phyloP scores from a whole-genome alignment of 1,284 basidiomycete genomes.

The Termitomyces sp. region DNA sequence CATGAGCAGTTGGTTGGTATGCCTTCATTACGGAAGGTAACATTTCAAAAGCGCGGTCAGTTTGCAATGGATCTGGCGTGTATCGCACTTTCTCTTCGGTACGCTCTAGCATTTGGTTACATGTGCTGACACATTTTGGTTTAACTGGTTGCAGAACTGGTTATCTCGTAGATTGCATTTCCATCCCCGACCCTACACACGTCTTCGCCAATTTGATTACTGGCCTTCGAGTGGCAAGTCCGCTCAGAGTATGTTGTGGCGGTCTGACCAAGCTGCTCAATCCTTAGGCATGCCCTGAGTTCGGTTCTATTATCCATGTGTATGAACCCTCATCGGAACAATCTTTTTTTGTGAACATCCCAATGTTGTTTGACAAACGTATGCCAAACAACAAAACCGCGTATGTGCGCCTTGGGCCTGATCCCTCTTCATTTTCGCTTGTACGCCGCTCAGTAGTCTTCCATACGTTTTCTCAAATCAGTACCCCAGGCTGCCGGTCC shows the following conservation, averaged over 20 bases:
- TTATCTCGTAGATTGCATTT: conserved; percentile 36
- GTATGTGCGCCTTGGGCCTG: conserved; percentile 14
- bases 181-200: conserved; percentile 20
- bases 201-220: conserved; percentile 24
- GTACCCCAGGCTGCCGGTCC: conserved; percentile 10
- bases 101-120: not conserved
- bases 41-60: conserved; percentile 5
- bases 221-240: conserved; percentile 26
- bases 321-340: conserved; percentile 38
- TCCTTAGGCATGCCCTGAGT: conserved; percentile 20
- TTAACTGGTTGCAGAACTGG: conserved; percentile 25
- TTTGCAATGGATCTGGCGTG: conserved; percentile 20
- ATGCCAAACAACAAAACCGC: not conserved
- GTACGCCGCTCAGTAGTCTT: conserved; percentile 6
- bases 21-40: conserved; percentile 9
- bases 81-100: conserved; percentile 23
- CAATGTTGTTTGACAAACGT: conserved; percentile 17
- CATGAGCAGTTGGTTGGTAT: conserved; percentile 7
- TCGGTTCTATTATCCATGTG: conserved; percentile 33
- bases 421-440: conserved; percentile 8
- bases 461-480: not conserved
- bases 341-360: conserved; percentile 38
- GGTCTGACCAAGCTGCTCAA: not conserved
- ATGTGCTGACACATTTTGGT: not conserved
- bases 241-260: not conserved